phyloP scores from a whole-genome alignment of 108 stramenopile genomes.

The Cyclotella atomus region DNA sequence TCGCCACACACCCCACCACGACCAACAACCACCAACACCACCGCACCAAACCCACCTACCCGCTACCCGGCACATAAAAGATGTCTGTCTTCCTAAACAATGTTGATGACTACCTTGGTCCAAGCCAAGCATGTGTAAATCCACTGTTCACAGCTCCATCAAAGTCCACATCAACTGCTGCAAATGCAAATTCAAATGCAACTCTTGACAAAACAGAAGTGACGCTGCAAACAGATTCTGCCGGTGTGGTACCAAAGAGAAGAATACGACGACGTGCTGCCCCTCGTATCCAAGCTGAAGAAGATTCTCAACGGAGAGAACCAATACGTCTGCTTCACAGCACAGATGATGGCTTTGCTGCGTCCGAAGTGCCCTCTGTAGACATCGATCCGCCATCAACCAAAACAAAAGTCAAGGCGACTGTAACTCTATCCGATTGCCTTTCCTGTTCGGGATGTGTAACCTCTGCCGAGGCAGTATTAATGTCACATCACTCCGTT shows the following conservation, averaged over 20 bases:
- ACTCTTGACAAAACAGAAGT: neutral
- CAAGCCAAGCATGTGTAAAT: conserved; percentile 90
- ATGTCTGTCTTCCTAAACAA: conserved; percentile 78
- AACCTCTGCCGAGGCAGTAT: conserved; percentile 97
- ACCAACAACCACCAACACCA: neutral
- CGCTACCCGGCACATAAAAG: neutral
- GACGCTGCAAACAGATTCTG: no score
- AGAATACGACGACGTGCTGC: conserved; percentile 4
- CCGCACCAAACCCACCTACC: neutral
- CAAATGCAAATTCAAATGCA: neutral
- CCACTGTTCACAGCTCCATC: conserved; percentile 69
- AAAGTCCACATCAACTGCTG: conserved; percentile 7
- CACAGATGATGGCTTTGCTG: neutral
- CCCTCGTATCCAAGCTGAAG: conserved; percentile 1
- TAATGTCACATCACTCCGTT: conserved; percentile 92
- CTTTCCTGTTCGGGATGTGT: conserved; percentile 99
- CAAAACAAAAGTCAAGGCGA: conserved; percentile 55
- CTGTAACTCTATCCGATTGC: conserved; percentile 95
- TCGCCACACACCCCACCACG: no score
- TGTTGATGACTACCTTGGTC: conserved; percentile 88
- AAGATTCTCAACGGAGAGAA: neutral
- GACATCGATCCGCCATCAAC: conserved; percentile 23
- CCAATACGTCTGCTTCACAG: conserved; percentile 13
- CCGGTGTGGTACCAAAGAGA: no score
- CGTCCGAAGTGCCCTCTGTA: neutral